Percentiles rank a stretch among this genome's conserved stretches.
phyloP scores from a whole-genome alignment of 2,329 filamentous ascomycete species.

The Colletotrichum coccodes region DNA sequence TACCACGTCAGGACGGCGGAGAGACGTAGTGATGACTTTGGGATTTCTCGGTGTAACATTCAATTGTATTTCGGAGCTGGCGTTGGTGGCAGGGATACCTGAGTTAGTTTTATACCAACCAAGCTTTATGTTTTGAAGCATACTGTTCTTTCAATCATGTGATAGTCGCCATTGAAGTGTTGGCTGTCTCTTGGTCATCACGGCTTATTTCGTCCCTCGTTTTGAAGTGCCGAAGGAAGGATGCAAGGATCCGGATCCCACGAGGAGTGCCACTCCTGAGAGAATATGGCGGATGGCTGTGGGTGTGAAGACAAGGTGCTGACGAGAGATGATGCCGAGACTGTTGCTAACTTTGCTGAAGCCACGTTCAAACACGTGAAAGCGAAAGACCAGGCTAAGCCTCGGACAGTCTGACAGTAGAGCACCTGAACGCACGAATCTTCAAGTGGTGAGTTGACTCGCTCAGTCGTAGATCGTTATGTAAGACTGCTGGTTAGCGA shows the following conservation, averaged over 20 bases:
- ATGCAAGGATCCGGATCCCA: constrained; percentile 8
- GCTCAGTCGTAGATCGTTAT: neutral
- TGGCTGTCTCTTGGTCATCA: neutral
- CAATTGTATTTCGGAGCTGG: constrained; percentile 30
- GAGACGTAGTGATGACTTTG: constrained; percentile 18
- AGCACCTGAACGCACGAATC: neutral
- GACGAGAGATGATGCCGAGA: constrained; percentile 4
- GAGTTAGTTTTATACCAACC: constrained; percentile 27
- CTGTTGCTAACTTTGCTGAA: neutral
- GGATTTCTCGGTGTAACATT: constrained; percentile 15
- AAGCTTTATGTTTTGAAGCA: constrained; percentile 8
- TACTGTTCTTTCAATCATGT: neutral
- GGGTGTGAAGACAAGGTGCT: constrained; percentile 7
- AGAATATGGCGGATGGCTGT: neutral
- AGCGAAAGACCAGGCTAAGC: too few relatives aligned
- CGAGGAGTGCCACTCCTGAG: neutral
- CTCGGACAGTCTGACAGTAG: too few relatives aligned
- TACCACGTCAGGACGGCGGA: neutral
- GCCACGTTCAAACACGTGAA: neutral
- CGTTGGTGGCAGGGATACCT: constrained; percentile 31
- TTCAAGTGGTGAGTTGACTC: neutral
- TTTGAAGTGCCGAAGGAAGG: constrained; percentile 8
- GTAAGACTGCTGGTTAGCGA: neutral
- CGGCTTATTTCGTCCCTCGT: neutral
- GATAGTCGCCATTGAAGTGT: neutral